phyloP scores from a whole-genome alignment of 495 filamentous ascomycete species.

The Pseudotulostoma volvatum region DNA sequence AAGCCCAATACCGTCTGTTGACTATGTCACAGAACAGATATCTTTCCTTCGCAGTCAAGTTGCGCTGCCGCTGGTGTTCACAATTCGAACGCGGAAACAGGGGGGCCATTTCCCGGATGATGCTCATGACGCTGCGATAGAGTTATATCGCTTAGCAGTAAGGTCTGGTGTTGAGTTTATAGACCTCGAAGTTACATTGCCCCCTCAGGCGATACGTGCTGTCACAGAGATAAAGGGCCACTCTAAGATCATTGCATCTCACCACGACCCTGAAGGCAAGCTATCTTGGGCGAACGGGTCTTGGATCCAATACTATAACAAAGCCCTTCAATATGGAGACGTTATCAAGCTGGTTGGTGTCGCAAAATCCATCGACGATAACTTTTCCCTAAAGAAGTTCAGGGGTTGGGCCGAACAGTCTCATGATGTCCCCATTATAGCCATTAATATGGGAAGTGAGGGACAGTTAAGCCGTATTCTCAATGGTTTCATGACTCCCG shows the following conservation, averaged over 20 bases:
- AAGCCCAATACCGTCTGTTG: constrained; percentile 42
- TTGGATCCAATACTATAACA: constrained; percentile 78
- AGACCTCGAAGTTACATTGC: constrained; percentile 82
- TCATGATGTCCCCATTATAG: constrained; percentile 70
- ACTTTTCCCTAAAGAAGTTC: constrained; percentile 72
- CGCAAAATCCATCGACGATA: constrained; percentile 63
- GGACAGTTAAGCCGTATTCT: constrained; percentile 82
- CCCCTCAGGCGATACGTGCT: constrained; percentile 49
- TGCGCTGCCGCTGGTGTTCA: constrained; percentile 86
- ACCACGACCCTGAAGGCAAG: constrained; percentile 69
- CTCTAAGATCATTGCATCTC: constrained; percentile 80
- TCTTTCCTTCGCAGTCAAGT: constrained; percentile 58
- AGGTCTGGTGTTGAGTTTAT: constrained; percentile 80
- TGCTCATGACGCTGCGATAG: constrained; percentile 46
- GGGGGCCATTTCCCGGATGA: constrained; percentile 80
- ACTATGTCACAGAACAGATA: constrained; percentile 69
- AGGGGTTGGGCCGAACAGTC: constrained; percentile 52
- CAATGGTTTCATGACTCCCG: constrained; percentile 88
- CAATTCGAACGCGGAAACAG: constrained; percentile 69
- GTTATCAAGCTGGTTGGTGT: constrained; percentile 88
- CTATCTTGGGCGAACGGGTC: constrained; percentile 79
- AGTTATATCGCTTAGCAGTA: constrained; percentile 62
- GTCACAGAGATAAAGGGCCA: constrained; percentile 52
- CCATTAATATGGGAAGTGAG: constrained; percentile 83
- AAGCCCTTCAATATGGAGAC: constrained; percentile 71